Percentiles rank a stretch among this genome's conserved stretches.
Evolutionary conservation across 1,139 yeast species (phyloP).

Genomic region (Meyerozyma guilliermondii): DNA sequence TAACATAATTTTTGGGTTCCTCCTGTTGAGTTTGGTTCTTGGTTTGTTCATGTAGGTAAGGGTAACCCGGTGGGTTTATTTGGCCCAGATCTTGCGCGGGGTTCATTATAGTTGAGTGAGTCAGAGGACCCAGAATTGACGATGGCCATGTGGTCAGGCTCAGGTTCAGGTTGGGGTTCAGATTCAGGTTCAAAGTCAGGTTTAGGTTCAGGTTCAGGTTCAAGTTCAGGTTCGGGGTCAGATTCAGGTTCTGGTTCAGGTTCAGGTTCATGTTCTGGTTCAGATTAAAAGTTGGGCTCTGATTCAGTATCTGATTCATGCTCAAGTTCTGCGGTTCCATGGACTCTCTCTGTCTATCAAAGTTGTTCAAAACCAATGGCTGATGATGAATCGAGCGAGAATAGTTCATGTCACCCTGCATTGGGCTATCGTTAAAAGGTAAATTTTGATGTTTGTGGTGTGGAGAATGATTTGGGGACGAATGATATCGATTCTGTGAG

Average conservation of each 20-base stretch:
- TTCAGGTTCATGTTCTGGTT: too few species aligned
- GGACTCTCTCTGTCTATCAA: not conserved
- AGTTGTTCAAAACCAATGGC: not conserved
- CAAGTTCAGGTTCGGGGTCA: too few species aligned
- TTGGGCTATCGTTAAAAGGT: not conserved
- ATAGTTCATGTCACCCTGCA: not conserved
- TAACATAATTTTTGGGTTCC: conserved; percentile 12
- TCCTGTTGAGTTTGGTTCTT: not conserved
- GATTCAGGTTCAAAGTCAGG: too few species aligned
- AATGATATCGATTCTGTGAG: conserved; percentile 5
- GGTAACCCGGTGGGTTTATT: not conserved
- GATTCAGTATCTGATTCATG: too few species aligned
- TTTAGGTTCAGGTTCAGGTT: too few species aligned
- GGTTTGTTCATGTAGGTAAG: not conserved
- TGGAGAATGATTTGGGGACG: not conserved
- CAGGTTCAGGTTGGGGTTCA: too few species aligned
- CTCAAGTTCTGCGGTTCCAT: not conserved
- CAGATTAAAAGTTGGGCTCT: too few species aligned
- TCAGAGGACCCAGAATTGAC: not conserved
- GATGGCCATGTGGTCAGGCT: too few species aligned
- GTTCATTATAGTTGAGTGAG: not conserved
- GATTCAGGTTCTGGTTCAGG: too few species aligned
- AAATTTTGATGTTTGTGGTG: not conserved
- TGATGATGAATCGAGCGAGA: not conserved
- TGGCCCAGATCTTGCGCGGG: not conserved